Conservation (phyloP, 345 rosid genomes). For the Stellera chamaejasme region DNA sequence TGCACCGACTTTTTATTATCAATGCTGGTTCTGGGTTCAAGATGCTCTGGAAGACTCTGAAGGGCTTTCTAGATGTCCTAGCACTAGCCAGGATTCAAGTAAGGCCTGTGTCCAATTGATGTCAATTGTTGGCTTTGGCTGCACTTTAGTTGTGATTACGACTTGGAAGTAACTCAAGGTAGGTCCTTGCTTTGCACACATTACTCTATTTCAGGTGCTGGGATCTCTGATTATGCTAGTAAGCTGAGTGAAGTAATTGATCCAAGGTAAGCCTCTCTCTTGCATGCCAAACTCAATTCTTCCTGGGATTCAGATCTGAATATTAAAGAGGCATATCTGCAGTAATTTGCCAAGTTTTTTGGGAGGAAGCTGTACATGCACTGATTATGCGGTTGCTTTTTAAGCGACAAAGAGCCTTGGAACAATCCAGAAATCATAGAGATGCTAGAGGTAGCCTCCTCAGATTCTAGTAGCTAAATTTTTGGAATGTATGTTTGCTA, state of each 20-base stretch:
- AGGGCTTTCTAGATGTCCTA: slow-evolving; percentile 42
- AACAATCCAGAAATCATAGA: slow-evolving; percentile 44
- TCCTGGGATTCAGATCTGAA: not conserved
- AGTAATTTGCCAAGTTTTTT: slow-evolving; percentile 54
- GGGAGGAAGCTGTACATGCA: slow-evolving; percentile 55
- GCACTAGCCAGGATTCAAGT: slow-evolving; percentile 52
- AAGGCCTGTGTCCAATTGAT: slow-evolving; percentile 4
- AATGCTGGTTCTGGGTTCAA: slow-evolving; percentile 61
- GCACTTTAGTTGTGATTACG: not conserved
- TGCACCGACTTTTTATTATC: slow-evolving; percentile 40
- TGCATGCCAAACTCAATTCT: not conserved
- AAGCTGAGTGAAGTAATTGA: slow-evolving; percentile 40
- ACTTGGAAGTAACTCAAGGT: not conserved
- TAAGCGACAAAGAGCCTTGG: slow-evolving; percentile 65
- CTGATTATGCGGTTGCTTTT: slow-evolving; percentile 51
- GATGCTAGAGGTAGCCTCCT: slow-evolving; percentile 37
- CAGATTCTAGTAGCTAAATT: not conserved
- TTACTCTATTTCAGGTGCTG: slow-evolving; percentile 32
- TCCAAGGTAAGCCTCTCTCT: slow-evolving; percentile 24
- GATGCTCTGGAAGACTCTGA: slow-evolving; percentile 55
- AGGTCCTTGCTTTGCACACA: not conserved
- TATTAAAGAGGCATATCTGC: not conserved
- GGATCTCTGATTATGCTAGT: slow-evolving; percentile 31
- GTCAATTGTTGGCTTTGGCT: not conserved
- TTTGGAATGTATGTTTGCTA: not conserved